Base-by-base conservation (phyloP, 768 basidiomycete genomes). In the Tulasnella sp. region DNA sequence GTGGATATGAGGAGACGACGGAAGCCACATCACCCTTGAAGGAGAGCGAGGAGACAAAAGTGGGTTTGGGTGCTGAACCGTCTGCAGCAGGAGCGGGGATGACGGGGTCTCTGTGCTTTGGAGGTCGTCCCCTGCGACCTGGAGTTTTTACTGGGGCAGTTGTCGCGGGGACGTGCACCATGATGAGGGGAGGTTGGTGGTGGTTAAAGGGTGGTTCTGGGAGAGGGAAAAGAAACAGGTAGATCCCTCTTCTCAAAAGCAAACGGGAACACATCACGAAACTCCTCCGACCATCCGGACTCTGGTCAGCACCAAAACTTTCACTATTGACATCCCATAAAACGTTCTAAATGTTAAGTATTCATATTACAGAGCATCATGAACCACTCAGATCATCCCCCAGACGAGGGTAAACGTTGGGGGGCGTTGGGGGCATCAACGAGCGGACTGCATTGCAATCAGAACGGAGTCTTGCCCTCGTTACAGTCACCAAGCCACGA, bases 11-110 rank as follows among this genome's bases (percentile, higher is more conserved):
- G 76, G 83, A 79, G 83, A 92, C n/a, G n/a, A n/a, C 88, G 75
- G 91, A 88, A 77, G 88, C 80, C 36, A 91, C 87, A 78, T 93
- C 93, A 82, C 93, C 92, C 49, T 87, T 87, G 80, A 94, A 94
- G 82, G 89, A 86, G 78, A 93, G 88, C 80, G 89, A 93, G 73
- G 92, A 83, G 71, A 85, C 86, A 87, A 85, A 89, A 79, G 80
- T 89, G 83, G 81, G 34, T 39, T 68, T 67, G 38, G 75, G 75
- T 31, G 64, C 67, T 36, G 37, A 34, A 12, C 75, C 75, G 29
- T 76, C 39, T 19, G 25, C 75, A 49, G 29, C 64, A 17, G 68
- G 22, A 22, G 39, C 67, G 31, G 68, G 19, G 40, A 69, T 45
- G 64, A 68, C 39, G 37, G 75, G 67, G 52, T 76, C 40, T 68